phyloP scores from a whole-genome alignment of 495 filamentous ascomycete species.

The Aspergillus biplanus region DNA sequence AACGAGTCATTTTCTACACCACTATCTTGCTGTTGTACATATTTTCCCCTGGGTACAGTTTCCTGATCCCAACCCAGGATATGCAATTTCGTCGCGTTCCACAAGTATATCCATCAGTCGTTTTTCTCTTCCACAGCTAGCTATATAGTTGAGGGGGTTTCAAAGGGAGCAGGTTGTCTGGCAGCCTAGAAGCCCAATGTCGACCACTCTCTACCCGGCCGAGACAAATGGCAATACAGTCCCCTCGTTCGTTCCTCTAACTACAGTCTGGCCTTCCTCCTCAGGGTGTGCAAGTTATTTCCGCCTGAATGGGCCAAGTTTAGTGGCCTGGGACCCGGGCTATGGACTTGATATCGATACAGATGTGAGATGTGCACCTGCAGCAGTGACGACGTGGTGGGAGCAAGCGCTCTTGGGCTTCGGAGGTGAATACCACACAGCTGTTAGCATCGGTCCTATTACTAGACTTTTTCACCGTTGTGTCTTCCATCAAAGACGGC shows the following conservation, averaged over 20 bases:
- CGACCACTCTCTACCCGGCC: background rate
- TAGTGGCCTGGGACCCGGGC: constrained; percentile 11
- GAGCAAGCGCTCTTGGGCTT: constrained; percentile 6
- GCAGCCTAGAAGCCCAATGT: background rate
- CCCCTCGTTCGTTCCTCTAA: constrained; percentile 11
- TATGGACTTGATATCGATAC: constrained; percentile 15
- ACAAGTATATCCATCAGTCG: background rate
- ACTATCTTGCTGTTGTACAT: no score
- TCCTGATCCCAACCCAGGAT: background rate
- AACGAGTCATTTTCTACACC: no score
- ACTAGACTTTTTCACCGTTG: constrained; percentile 1
- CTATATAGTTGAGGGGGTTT: background rate
- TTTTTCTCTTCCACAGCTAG: background rate
- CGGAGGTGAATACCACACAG: constrained; percentile 8
- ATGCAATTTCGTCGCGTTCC: background rate
- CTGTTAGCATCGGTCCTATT: constrained; percentile 14
- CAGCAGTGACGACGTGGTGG: constrained; percentile 20
- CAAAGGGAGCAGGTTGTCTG: background rate
- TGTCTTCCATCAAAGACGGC: constrained; percentile 5
- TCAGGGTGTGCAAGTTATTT: constrained; percentile 12
- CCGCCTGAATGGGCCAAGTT: constrained; percentile 6
- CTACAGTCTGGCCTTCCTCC: constrained; percentile 5
- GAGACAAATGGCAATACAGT: constrained; percentile 1
- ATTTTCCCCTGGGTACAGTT: background rate
- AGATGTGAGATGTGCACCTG: constrained; percentile 10